Base-by-base conservation (phyloP, 106 monocot species). In the Acorus gramineus region DNA sequence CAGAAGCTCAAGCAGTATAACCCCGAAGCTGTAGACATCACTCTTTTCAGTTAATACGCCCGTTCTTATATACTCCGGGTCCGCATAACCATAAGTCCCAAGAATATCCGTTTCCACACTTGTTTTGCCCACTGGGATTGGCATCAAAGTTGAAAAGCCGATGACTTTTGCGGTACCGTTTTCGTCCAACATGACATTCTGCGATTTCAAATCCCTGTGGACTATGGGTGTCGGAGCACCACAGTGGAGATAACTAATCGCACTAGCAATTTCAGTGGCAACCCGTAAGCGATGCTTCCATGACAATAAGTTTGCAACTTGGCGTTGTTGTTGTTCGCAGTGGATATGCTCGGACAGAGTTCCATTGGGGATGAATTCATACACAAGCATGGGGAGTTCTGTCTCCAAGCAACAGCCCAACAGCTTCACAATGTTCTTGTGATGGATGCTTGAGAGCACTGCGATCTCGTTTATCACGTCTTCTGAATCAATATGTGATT, bases 191-290 rank as follows among this genome's bases (percentile, higher is more conserved):
- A 58, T 5, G 9, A 58, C 14, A 11, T 58, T 58, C 5, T 1
- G 0, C 5, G 57, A 9, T 11, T 58, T 58, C 5, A 58, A 5
- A 58, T 58, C 57, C 57, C 57, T 58, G 13, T 58, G 57, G 9
- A 7, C 6, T 9, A 58, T 58, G 8, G 57, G 13, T 11, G 14
- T 14, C 9, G 9, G 8, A n/a, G n/a, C 6, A 10, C 5, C 5
- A 7, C n/a, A n/a, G 57, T 58, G 57, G 11, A 58, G 8, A 13
- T 58, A 58, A n/a, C n/a, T 5, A 58, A 58, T 6, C 1, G 57
- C 57, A n/a, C 11, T 5, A n/a, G n/a, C 8, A n/a, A 58, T 58
- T 58, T 58, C 57, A n/a, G 57, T 58, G 57, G 57, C 57, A 58
- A 58, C 14, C 13, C 57, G 9, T 5, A 58, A 11, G 6, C 57